Evolutionary conservation across 192 early-diverging fungal species (phyloP), one percentile per base, ranked within the genome.

Genomic region (Coemansia sp.): DNA sequence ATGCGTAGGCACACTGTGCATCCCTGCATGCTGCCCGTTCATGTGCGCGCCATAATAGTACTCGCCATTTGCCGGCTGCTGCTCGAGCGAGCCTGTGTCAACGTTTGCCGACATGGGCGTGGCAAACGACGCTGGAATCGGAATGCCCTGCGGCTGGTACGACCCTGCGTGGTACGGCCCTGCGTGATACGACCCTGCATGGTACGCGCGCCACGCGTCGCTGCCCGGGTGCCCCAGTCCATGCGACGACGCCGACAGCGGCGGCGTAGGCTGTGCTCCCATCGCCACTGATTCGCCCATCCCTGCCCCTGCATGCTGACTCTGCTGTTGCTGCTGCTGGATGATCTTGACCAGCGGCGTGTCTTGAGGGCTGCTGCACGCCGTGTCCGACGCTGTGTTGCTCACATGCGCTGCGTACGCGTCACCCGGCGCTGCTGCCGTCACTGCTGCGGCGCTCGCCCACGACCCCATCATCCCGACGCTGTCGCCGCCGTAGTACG

Each of bases 281-380:
- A 69, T 54, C 14, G 14, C 41, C 15, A 5, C 41, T 15, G 41
- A 45, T 2, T 41, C 50, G 43, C 62, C 63, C 37, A 48, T 24
- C 0, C 47, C 56, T 35, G 65, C 58, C 1, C 32, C 32, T 14
- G 41, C 14, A 45, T 45, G 41, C 41, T 45, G 49, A 17, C 15
- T 48, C n/a, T 17, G 51, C 35, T 17, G 51, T 21, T 17, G 53
- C 48, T 72, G 76, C 63, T 79, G 70, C 62, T 79, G 76, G n/a
- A 75, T 66, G 10, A 73, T 69, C 66, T 79, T 79, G 49, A 47
- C 76, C 56, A 79, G 60, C 24, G 76, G 76, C 22, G 76, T 70
- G 37, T 80, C 72, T 4, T 43, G 69, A 9, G 77, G 72, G 58
- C 77, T 80, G 68, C 67, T 80, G 72, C 65, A 73, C 12, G 64